Evolutionary conservation across 805 yeast species (phyloP).

Genomic region (Candida nitratophila): DNA sequence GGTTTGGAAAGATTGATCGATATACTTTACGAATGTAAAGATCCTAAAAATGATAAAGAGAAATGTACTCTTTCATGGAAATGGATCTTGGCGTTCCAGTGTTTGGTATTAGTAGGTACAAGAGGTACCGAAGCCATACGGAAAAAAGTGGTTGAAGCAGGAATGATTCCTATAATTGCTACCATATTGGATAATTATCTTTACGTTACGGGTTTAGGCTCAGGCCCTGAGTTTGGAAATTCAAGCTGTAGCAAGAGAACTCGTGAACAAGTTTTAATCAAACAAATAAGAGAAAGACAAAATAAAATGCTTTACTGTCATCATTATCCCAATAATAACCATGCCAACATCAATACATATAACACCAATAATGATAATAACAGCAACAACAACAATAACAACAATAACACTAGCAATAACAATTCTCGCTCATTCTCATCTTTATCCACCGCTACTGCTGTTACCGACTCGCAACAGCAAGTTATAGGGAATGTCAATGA

Average conservation of each 20-base stretch:
- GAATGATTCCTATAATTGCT: slow-evolving; percentile 83
- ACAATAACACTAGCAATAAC: not conserved
- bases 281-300: not conserved
- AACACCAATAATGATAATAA: not conserved
- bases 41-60: slow-evolving; percentile 24
- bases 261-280: not conserved
- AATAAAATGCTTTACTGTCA: not conserved
- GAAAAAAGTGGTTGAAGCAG: slow-evolving; percentile 83
- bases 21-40: slow-evolving; percentile 74
- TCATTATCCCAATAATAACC: not conserved
- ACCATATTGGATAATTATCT: slow-evolving; percentile 87
- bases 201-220: slow-evolving; percentile 1
- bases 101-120: slow-evolving; percentile 85
- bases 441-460: too few species aligned
- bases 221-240: not conserved
- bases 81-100: slow-evolving; percentile 93
- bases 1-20: slow-evolving; percentile 85
- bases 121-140: slow-evolving; percentile 86
- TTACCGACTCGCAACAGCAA: slow-evolving; percentile 8
- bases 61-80: slow-evolving; percentile 80
- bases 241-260: not conserved
- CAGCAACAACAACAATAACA: not conserved
- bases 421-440: too few species aligned
- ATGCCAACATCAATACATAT: slow-evolving; percentile 1
- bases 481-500: not conserved